Base-by-base conservation (phyloP, 345 rosid species). In the Passiflora organensis region DNA sequence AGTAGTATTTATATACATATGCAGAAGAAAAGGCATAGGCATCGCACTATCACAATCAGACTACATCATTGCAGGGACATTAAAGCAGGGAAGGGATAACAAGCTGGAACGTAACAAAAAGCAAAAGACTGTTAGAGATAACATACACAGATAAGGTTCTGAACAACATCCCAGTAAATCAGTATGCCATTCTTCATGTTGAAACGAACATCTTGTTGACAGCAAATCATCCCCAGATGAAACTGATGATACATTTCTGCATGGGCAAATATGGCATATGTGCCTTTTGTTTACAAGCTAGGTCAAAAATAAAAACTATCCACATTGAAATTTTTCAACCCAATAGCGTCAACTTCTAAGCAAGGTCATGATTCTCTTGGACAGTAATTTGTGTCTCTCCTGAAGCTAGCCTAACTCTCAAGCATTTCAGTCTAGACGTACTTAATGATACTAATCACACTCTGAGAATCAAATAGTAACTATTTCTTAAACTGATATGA, bases 121-220 rank as follows among this genome's bases (percentile, higher is more conserved):
- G 44, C 5, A 44, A 16, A 2, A 18, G 12, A 52, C 19, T 22
- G 59, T 39, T 19, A 39, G 48, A 36, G 23, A 66, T 19, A 51
- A 73, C 94, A 46, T 85, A 93, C 99, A 93, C 6, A 93, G 77
- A 63, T 62, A 82, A 67, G 99, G 99, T 67, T 93, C 94, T 32
- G 87, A 81, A 75, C 95, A 93, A 70, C 99, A 93, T 60, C 85
- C 99, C 32, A 93, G 95, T 68, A 93, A 78, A 72, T 93, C 99
- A 25, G 87, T 75, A 32, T 89, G 90, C 99, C 99, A 93, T 55
- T 93, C 97, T 39, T 81, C 91, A 58, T 79, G 58, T n/a, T 39
- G 65, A 56, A 71, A 67, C 47, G 78, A 81, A 49, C 73, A 82
- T 69, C 67, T 82, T 56, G 56, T 69, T 32, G 99, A 80, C 60